Evolutionary conservation across 1,139 yeast species (phyloP), one percentile per base, ranked within the genome.

Genomic region (Yamadazyma triangularis): DNA sequence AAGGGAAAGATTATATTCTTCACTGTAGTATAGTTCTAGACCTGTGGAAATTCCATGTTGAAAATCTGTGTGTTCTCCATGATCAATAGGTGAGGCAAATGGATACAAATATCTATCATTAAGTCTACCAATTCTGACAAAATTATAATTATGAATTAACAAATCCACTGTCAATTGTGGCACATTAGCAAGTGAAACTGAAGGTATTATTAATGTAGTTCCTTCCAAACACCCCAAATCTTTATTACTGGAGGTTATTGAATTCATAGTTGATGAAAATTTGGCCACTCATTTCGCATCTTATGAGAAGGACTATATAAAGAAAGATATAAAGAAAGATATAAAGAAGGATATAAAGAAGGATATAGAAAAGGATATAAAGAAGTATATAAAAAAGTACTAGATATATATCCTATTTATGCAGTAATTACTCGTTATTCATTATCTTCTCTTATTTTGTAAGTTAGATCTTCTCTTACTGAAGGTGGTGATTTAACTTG

Each of bases 181-280:
- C 3, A 88, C 83, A 50, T 89, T 91, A 4, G 95, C 97, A 12
- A 87, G 73, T 3, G 96, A 79, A 0, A 91, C 84, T 1, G 89
- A 60, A 0, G 97, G 97, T 2, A 91, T 36, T 1, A 89, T 51
- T 13, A 87, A 51, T 9, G 6, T 18, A 6, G 20, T 18, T 18
- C 20, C 20, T 18, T 18, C 20, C 9, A 18, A 18, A 7, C 6
- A 6, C 9, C 9, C 20, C 9, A 18, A 18, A 18, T n/a, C n/a
- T n/a, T n/a, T n/a, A n/a, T n/a, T n/a, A n/a, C n/a, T n/a, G n/a
- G n/a, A n/a, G n/a, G n/a, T n/a, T n/a, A n/a, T n/a, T n/a, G n/a
- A n/a, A n/a, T n/a, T n/a, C n/a, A n/a, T n/a, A n/a, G n/a, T n/a
- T n/a, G n/a, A n/a, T n/a, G n/a, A n/a, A n/a, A n/a, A n/a, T n/a